Conservation (phyloP, 345 rosid species). For the Limnanthes douglasii region DNA sequence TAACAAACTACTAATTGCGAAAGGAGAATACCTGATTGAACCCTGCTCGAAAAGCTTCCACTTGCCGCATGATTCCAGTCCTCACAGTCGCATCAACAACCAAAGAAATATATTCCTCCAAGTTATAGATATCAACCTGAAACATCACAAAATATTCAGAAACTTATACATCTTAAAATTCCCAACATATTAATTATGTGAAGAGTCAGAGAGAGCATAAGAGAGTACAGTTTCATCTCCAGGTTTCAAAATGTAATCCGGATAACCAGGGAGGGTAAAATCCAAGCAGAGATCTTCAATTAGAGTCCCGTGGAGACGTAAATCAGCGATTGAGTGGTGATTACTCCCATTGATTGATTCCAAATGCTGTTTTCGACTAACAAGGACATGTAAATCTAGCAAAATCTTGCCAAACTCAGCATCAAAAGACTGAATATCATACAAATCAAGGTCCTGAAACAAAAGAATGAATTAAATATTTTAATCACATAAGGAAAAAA, state of each 20-base stretch:
- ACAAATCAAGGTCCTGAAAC: constrained; percentile 93
- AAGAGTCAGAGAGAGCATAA: constrained; percentile 3
- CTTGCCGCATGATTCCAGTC: constrained; percentile 62
- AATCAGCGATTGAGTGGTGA: constrained; percentile 19
- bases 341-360: constrained; percentile 30
- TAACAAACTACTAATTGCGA: too few species aligned
- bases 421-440: constrained; percentile 72
- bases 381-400: constrained; percentile 70
- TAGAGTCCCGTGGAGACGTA: constrained; percentile 44
- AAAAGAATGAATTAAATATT: constrained; percentile 1
- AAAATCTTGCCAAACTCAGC: constrained; percentile 73
- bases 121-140: constrained; percentile 67
- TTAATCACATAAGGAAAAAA: constrained; percentile 2
- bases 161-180: background rate
- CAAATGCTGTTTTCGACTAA: constrained; percentile 58
- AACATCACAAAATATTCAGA: constrained; percentile 4
- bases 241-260: constrained; percentile 62
- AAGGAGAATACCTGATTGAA: constrained; percentile 99
- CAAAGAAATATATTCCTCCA: constrained; percentile 75
- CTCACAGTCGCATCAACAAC: constrained; percentile 91
- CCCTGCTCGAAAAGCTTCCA: constrained; percentile 90
- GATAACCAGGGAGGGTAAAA: constrained; percentile 92
- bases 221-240: constrained; percentile 67
- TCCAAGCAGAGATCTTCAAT: constrained; percentile 85
- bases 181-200: constrained; percentile 3